Conservation (phyloP, 176 grass and related monocot genomes). For the Eragrostis curvula region DNA sequence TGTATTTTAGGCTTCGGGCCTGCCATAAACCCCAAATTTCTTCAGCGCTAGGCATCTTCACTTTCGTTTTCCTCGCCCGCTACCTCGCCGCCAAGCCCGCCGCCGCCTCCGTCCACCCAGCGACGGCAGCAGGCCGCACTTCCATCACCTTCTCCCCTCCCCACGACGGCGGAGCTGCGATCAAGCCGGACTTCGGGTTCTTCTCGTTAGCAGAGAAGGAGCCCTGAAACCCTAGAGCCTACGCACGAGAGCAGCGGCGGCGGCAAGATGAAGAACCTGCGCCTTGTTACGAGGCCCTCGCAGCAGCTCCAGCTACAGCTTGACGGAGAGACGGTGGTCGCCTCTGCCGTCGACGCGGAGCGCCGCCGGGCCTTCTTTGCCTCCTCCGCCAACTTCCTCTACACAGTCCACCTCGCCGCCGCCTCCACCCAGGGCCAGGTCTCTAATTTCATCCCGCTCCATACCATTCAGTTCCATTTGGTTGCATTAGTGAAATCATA, state of each 20-base stretch:
- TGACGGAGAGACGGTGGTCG: constrained; percentile 55
- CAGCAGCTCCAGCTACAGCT: constrained; percentile 64
- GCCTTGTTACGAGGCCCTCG: constrained; percentile 56
- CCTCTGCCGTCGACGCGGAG: constrained; percentile 75
- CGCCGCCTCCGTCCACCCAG: neutral
- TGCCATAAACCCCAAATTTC: neutral
- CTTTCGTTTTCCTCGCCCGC: neutral
- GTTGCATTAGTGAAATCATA: neutral
- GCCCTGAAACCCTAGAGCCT: constrained; percentile 4
- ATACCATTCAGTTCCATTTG: neutral
- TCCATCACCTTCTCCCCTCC: neutral
- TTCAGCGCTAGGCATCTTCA: neutral
- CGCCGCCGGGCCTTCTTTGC: constrained; percentile 76
- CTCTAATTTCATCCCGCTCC: constrained; percentile 4
- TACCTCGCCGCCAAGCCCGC: neutral
- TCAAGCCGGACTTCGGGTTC: neutral
- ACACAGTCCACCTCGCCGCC: constrained; percentile 56
- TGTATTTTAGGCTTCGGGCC: too few relatives aligned
- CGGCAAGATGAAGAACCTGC: constrained; percentile 76
- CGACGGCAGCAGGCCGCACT: neutral
- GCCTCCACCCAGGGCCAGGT: constrained; percentile 53
- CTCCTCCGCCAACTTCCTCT: constrained; percentile 81
- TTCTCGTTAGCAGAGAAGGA: neutral
- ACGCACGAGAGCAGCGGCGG: neutral
- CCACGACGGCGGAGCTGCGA: neutral